Conservation (phyloP, 2,329 filamentous ascomycete genomes). For the Alternaria dauci region DNA sequence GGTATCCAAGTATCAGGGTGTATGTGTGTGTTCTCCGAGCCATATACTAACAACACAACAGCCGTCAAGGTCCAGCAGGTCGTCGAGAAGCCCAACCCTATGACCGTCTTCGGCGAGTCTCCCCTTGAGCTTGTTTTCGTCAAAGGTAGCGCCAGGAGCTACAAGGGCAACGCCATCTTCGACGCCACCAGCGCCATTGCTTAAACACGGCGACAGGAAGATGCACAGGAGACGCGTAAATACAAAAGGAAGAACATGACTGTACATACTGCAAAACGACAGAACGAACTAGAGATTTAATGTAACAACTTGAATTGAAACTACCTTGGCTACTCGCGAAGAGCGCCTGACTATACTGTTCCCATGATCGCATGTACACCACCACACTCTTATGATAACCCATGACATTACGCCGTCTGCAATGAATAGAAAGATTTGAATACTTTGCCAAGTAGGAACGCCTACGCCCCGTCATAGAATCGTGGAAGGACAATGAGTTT, state of each 20-base stretch:
- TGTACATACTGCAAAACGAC: background rate
- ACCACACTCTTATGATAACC: background rate
- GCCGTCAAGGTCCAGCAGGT: constrained; percentile 19
- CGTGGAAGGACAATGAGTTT: background rate
- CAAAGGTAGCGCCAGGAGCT: background rate
- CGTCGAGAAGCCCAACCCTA: constrained; percentile 11
- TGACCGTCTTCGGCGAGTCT: constrained; percentile 21
- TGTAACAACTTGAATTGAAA: background rate
- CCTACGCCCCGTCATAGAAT: background rate
- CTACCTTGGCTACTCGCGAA: background rate
- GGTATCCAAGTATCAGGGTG: background rate
- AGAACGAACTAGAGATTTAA: background rate
- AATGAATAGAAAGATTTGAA: background rate
- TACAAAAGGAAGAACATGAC: background rate
- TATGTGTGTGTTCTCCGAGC: background rate
- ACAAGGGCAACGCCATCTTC: constrained; percentile 6
- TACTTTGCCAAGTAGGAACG: background rate
- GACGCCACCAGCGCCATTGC: constrained; percentile 21
- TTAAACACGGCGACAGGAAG: background rate
- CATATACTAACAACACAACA: constrained; percentile 1
- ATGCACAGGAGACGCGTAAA: rapidly evolving
- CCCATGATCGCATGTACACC: constrained; percentile 4
- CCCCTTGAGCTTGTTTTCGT: background rate
- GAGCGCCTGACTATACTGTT: background rate
- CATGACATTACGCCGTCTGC: background rate